Evolutionary conservation across 2,329 filamentous ascomycete genomes (phyloP), one percentile per base, ranked within the genome.

Genomic region (Claviceps sp.): DNA sequence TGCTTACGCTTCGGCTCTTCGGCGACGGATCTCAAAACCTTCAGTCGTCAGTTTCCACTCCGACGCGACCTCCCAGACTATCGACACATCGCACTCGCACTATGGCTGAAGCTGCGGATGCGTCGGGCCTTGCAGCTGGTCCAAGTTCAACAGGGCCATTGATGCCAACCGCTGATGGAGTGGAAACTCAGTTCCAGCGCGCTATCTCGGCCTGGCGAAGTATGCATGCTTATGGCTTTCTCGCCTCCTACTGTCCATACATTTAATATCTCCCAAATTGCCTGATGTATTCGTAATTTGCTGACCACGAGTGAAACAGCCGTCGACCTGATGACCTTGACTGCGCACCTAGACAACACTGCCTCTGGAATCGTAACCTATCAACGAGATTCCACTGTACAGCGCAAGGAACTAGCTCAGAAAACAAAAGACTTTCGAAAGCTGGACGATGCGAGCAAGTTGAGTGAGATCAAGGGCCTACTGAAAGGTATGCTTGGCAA

Each of bases 341-440:
- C 95, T 55, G 85, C 88, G 36, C 86, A 79, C 58, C 83, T 98
- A 56, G 93, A 98, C 68, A 85, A 84, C 54, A 91, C 89, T 3
- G 93, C 93, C n/a, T 91, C 90, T 11, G 93, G 97, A 61, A 88
- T 98, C 55, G 88, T 97, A 50, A 75, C 86, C 47, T 89, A 95
- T 65, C 94, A 98, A 65, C 81, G 90, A 60, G 93, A 97, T 67
- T 88, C 91, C n/a, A 85, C 95, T 4, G 84, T 96, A 0, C 91
- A 98, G 66, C 80, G 93, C 50, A 98, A 98, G 65, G 94, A 98
- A 55, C 75, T 98, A 20, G 93, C 94, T n/a, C 90, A 96, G 64
- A 97, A 96, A 75, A 98, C 93, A 1, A 98, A 98, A 63, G 91
- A 97, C 61, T 98, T 97, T 60, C 78, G 90, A 55, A 97, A 96